Evolutionary conservation across 208 protist species (phyloP).

Genomic region (Wallacemonas sp.): DNA sequence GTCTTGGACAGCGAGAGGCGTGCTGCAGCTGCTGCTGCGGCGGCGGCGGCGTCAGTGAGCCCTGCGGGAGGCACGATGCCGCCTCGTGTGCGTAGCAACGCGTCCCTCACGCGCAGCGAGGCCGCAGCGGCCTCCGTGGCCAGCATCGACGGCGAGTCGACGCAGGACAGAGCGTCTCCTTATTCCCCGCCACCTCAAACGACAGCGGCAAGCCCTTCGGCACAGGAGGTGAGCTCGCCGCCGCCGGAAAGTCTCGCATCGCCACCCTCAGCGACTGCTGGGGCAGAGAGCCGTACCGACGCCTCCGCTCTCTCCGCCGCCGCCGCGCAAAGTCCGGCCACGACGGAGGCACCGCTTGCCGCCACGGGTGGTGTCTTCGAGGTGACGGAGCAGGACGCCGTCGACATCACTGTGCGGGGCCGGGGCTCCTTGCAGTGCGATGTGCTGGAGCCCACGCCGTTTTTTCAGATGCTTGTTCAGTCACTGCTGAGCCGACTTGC

Average conservation of each 20-base stretch:
- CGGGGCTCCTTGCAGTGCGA: constrained; percentile 64
- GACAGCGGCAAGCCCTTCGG: not conserved
- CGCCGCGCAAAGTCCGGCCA: not conserved
- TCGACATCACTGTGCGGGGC: constrained; percentile 63
- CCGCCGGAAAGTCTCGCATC: not conserved
- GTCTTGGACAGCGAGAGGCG: not conserved
- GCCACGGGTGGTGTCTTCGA: constrained; percentile 8
- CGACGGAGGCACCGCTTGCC: not conserved
- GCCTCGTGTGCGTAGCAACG: not conserved
- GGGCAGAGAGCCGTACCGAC: not conserved
- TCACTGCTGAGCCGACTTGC: constrained; percentile 57
- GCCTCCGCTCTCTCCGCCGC: not conserved
- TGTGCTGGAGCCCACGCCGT: constrained; percentile 21
- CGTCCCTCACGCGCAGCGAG: not conserved
- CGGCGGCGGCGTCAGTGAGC: not conserved
- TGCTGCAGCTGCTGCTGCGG: not conserved
- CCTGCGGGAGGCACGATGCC: not conserved
- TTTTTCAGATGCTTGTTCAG: constrained; percentile 70
- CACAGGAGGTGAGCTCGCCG: too few relatives aligned
- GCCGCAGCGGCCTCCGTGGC: not conserved
- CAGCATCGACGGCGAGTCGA: not conserved
- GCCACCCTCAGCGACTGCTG: not conserved
- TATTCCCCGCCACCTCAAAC: too few relatives aligned
- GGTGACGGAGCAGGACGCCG: constrained; percentile 56
- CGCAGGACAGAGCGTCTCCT: too few relatives aligned